Evolutionary conservation across 768 basidiomycete genomes (phyloP), one percentile per base, ranked within the genome.

Genomic region (Postia placenta): DNA sequence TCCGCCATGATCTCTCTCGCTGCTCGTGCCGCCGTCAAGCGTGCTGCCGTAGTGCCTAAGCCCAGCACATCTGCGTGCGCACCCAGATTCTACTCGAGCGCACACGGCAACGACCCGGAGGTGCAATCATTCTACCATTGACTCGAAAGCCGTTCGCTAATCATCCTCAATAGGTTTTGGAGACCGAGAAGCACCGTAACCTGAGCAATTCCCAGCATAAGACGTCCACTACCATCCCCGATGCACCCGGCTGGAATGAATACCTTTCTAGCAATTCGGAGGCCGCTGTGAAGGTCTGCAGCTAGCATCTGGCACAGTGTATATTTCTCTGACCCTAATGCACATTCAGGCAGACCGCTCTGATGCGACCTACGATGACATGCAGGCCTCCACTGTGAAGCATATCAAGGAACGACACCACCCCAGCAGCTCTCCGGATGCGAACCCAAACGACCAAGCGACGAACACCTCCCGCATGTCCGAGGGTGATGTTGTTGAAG

Each of bases 181-280:
- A 68, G 47, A 37, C 28, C 14, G 68, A 69, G 58, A 69, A 69
- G 52, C 56, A 51, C 17, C 61, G 62, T 11, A 69, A 69, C 52
- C 35, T 69, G 39, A 47, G 43, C 36, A 61, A 59, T 26, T 48
- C 55, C 43, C 68, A 69, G 48, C 67, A 68, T 52, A 54, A 61
- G 45, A 66, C 64, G 2, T 69, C 68, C 2, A 63, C 67, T 14
- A 59, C 66, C 26, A 44, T 49, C 4, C 43, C 56, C 19, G 56
- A 62, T 33, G 67, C 67, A 14, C 68, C 68, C 3, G 68, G 68
- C 19, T 69, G 68, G 68, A 69, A 69, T 54, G 62, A 68, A 49
- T 51, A 60, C 27, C 66, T 69, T 26, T 67, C 66, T 15, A 66
- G 60, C 28, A 50, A 59, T 9, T 67, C 67, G 0, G 68, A 69